Percentiles rank a stretch among this genome's conserved stretches.
phyloP scores from a whole-genome alignment of 768 basidiomycete genomes.

The Lactarius vividus region DNA sequence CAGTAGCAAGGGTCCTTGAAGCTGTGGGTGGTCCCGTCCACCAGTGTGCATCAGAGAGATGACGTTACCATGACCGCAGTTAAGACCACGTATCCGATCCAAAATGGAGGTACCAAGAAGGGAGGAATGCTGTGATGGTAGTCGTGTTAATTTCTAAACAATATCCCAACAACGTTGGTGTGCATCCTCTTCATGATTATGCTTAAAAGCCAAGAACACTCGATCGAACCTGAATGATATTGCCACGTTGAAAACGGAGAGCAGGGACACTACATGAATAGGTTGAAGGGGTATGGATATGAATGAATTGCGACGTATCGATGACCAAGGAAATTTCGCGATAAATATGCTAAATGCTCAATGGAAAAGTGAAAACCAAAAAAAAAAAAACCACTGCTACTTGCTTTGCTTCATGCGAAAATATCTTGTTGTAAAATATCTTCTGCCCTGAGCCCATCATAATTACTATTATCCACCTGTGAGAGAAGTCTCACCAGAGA shows the following conservation, averaged over 20 bases:
- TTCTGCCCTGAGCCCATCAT: conserved; percentile 14
- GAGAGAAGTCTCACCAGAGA: conserved; percentile 7
- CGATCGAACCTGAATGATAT: neutral
- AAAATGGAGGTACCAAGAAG: neutral
- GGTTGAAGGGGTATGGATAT: neutral
- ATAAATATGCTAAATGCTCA: neutral
- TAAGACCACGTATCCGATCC: too few species aligned
- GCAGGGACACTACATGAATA: neutral
- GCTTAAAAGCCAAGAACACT: too few species aligned
- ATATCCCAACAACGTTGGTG: too few species aligned
- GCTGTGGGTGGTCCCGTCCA: neutral
- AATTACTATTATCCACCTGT: neutral
- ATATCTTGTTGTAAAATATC: conserved; percentile 20
- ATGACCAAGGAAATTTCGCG: neutral
- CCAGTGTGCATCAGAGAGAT: neutral
- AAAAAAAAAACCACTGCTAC: neutral
- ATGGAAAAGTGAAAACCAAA: neutral
- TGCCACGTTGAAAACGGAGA: neutral
- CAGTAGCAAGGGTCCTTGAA: too few species aligned
- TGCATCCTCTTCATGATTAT: too few species aligned
- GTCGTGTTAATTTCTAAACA: too few species aligned
- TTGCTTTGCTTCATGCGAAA: conserved; percentile 7
- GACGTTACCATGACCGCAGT: too few species aligned
- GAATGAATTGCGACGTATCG: neutral
- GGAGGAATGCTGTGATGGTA: too few species aligned